Percentiles rank a stretch among this genome's conserved stretches.
These are phyloP conservation scores for Achaetomium macrosporum DNA, from an alignment of 2,329 filamentous ascomycete genomes.

Conservation along the genomic window DNA sequence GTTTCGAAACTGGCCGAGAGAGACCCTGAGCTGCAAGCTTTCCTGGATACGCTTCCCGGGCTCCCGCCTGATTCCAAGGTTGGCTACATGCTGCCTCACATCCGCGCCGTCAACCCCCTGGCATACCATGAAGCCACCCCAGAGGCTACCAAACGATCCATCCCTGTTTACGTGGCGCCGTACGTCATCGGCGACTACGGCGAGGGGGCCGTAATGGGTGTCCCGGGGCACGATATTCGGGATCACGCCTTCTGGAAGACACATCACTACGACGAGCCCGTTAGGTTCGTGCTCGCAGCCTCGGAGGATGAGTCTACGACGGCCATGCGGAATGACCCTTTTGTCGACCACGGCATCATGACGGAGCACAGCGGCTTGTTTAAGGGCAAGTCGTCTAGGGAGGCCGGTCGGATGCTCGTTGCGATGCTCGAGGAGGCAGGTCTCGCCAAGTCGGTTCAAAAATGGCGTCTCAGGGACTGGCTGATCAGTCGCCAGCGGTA, in stretches of 20 bases:
- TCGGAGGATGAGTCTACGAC: slow-evolving; percentile 44
- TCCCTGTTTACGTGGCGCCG: slow-evolving; percentile 76
- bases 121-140: slow-evolving; percentile 47
- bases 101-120: slow-evolving; percentile 62
- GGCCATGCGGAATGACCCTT: slow-evolving; percentile 46
- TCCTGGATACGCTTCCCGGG: slow-evolving; percentile 57
- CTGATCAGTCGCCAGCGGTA: slow-evolving; percentile 87
- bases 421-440: slow-evolving; percentile 47
- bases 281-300: slow-evolving; percentile 57
- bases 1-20: slow-evolving; percentile 55
- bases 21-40: slow-evolving; percentile 58
- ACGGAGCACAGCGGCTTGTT: slow-evolving; percentile 61
- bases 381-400: slow-evolving; percentile 54
- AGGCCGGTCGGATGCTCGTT: slow-evolving; percentile 58
- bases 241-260: slow-evolving; percentile 76
- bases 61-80: slow-evolving; percentile 52
- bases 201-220: slow-evolving; percentile 86
- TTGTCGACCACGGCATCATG: slow-evolving; percentile 61
- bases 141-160: slow-evolving; percentile 45
- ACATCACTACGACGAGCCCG: slow-evolving; percentile 55
- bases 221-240: slow-evolving; percentile 75
- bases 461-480: slow-evolving; percentile 83
- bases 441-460: slow-evolving; percentile 59
- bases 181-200: slow-evolving; percentile 84
- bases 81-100: slow-evolving; percentile 60